phyloP scores from a whole-genome alignment of 179 eudicot species.

The Silene noctiflora region DNA sequence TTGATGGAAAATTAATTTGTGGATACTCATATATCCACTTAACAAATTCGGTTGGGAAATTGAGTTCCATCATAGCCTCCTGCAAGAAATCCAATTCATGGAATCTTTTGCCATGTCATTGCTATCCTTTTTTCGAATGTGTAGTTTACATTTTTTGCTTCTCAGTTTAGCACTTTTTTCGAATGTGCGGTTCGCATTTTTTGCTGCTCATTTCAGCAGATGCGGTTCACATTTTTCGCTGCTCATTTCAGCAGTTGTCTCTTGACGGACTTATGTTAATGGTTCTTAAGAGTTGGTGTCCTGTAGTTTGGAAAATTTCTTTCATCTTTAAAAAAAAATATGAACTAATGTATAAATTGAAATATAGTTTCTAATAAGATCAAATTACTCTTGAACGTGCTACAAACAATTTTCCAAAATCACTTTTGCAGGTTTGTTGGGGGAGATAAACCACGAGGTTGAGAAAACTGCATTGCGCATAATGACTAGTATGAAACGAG shows the following conservation, averaged over 20 bases:
- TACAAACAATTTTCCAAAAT: neutral
- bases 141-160: neutral
- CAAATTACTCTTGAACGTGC: neutral
- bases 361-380: constrained; percentile 3
- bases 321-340: neutral
- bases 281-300: neutral
- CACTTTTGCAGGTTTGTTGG: constrained; percentile 32
- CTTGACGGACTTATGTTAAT: neutral
- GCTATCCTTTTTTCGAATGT: neutral
- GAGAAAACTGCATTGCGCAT: constrained; percentile 65
- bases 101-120: neutral
- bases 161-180: neutral
- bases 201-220: too few relatives aligned
- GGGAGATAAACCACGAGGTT: constrained; percentile 37
- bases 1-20: too few relatives aligned
- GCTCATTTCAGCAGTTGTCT: neutral
- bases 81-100: too few relatives aligned
- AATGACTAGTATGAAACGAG: constrained; percentile 86
- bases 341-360: neutral
- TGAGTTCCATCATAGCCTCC: too few relatives aligned
- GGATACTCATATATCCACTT: too few relatives aligned
- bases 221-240: neutral
- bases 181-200: neutral
- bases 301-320: neutral
- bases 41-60: too few relatives aligned